phyloP scores from a whole-genome alignment of 2,329 filamentous ascomycete species.

The Raffaelea albimanens region DNA sequence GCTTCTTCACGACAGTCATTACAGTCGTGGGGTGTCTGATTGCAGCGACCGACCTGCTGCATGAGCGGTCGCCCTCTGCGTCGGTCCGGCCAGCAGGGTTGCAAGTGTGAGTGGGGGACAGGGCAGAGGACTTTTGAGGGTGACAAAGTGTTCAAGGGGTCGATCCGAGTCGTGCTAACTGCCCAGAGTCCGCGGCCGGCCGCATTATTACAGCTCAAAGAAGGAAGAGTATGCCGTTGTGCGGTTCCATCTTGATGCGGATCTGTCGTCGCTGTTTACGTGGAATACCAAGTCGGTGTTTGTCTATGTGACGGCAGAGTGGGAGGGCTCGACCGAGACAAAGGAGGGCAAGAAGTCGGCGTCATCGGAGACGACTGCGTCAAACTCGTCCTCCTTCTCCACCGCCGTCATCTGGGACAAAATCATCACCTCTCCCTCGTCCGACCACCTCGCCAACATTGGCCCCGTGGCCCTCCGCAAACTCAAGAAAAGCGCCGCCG shows the following conservation, averaged over 20 bases:
- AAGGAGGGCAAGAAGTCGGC: conserved; percentile 22
- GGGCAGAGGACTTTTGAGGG: neutral
- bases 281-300: conserved; percentile 99
- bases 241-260: conserved; percentile 84
- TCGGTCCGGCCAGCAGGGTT: conserved; percentile 62
- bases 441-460: conserved; percentile 52
- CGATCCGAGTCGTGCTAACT: too few species aligned
- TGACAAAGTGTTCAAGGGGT: too few species aligned
- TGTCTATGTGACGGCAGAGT: conserved; percentile 83
- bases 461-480: conserved; percentile 53
- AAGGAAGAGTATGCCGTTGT: conserved; percentile 95
- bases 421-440: conserved; percentile 72
- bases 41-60: conserved; percentile 67
- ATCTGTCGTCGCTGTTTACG: conserved; percentile 86
- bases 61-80: conserved; percentile 55
- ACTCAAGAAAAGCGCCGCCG: conserved; percentile 47
- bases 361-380: conserved; percentile 27
- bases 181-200: conserved; percentile 70
- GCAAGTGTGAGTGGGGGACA: conserved; percentile 59
- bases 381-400: too few species aligned
- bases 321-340: conserved; percentile 25
- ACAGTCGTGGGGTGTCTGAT: conserved; percentile 73
- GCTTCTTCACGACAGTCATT: conserved; percentile 93
- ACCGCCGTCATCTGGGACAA: conserved; percentile 91
- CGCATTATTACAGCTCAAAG: conserved; percentile 91